Conservation (phyloP, 441 rosid genomes). For the Rhodomyrtus psidioides region DNA sequence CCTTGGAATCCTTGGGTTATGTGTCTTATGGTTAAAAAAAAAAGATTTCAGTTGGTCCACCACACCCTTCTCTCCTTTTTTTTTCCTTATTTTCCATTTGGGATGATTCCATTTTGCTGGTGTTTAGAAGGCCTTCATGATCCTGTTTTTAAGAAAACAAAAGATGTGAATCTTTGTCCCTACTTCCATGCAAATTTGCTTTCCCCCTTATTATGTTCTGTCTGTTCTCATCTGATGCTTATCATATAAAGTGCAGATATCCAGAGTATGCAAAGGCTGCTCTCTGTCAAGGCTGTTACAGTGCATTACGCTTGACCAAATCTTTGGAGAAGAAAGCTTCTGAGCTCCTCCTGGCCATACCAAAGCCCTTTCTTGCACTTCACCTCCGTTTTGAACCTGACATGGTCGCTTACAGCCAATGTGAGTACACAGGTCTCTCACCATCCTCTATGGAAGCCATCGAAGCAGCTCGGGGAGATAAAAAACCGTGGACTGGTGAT, state of each 20-base stretch:
- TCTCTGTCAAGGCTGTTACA: slow-evolving; percentile 82
- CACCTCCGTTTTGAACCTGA: slow-evolving; percentile 95
- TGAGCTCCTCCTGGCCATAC: slow-evolving; percentile 71
- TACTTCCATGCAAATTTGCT: neutral
- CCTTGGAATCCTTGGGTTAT: neutral
- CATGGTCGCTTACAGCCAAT: slow-evolving; percentile 96
- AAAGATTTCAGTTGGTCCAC: neutral
- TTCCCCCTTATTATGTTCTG: neutral
- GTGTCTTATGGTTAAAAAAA: neutral
- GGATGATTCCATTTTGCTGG: neutral
- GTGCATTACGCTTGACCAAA: slow-evolving; percentile 54
- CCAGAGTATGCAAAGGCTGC: slow-evolving; percentile 71
- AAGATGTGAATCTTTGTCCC: neutral
- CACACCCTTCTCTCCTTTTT: neutral
- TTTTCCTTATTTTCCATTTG: neutral
- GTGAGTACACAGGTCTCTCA: slow-evolving; percentile 72
- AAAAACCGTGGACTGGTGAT: slow-evolving; percentile 89
- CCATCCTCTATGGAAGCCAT: slow-evolving; percentile 49
- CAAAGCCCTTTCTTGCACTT: slow-evolving; percentile 83
- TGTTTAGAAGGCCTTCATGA: neutral
- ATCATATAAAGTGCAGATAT: slow-evolving; percentile 31
- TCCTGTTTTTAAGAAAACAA: neutral
- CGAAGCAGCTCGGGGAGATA: slow-evolving; percentile 63
- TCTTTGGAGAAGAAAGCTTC: slow-evolving; percentile 65
- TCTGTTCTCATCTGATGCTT: neutral